phyloP scores from a whole-genome alignment of 1,284 basidiomycete species.

The Jaminaea rosea region DNA sequence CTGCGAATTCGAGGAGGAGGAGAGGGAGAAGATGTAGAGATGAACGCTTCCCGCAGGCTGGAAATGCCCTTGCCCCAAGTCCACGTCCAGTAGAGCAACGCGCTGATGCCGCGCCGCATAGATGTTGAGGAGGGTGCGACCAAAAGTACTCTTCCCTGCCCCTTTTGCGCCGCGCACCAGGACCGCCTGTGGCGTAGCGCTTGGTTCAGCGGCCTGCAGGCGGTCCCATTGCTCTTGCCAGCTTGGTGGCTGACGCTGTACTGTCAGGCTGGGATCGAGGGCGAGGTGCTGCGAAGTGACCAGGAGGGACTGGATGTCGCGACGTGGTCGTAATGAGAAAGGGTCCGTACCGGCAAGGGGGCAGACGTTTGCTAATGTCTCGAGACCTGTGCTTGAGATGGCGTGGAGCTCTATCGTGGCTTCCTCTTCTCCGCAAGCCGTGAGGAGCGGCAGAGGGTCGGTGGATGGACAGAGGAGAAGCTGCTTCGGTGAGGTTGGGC shows the following conservation, averaged over 20 bases:
- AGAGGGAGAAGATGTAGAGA: slow-evolving; percentile 57
- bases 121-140: slow-evolving; percentile 64
- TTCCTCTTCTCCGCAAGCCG: too few relatives aligned
- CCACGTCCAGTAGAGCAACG: slow-evolving; percentile 84
- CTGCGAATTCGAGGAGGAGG: neutral
- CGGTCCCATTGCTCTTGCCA: neutral
- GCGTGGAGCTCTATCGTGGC: too few relatives aligned
- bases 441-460: too few relatives aligned
- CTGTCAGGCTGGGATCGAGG: neutral
- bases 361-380: neutral
- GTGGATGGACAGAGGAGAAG: too few relatives aligned
- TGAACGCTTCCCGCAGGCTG: slow-evolving; percentile 76
- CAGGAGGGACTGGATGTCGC: neutral
- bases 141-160: slow-evolving; percentile 80
- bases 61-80: slow-evolving; percentile 89
- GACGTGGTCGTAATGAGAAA: neutral
- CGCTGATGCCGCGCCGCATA: too few relatives aligned
- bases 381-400: neutral
- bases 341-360: slow-evolving; percentile 2
- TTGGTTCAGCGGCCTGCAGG: slow-evolving; percentile 48
- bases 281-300: neutral
- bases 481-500: too few relatives aligned
- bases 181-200: slow-evolving; percentile 39
- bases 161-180: slow-evolving; percentile 77
- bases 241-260: neutral